Conservation (phyloP, 129 eudicot species). For the Lactuca saligna region DNA sequence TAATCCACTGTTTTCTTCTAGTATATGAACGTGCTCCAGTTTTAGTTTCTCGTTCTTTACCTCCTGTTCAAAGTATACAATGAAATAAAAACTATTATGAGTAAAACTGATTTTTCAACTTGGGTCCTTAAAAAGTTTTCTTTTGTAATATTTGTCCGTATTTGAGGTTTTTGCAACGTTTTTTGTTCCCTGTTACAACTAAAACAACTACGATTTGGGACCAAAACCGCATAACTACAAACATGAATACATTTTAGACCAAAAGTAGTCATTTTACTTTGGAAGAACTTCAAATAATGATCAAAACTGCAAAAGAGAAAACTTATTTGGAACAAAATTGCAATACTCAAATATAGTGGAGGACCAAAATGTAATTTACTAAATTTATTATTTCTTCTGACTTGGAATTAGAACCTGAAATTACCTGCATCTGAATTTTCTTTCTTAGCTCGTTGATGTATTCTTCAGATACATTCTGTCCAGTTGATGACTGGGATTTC, state of each 20-base stretch:
- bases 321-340: background rate
- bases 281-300: no score
- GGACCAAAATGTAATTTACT: background rate
- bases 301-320: background rate
- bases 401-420: conserved; percentile 9
- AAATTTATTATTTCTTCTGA: background rate
- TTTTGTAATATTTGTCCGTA: no score
- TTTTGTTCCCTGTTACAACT: no score
- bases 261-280: no score
- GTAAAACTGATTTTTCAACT: no score
- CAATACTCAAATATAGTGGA: no score
- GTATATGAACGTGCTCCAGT: conserved; percentile 64
- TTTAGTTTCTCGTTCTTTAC: conserved; percentile 72
- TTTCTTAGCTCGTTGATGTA: conserved; percentile 60
- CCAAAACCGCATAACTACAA: no score
- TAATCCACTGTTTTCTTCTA: conserved; percentile 87
- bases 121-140: no score
- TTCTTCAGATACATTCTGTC: conserved; percentile 47
- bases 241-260: no score
- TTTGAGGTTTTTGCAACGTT: no score
- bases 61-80: conserved; percentile 54
- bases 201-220: no score
- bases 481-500: conserved; percentile 37
- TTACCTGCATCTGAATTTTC: conserved; percentile 76
- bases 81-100: conserved; percentile 2